Percentiles rank a stretch among this genome's conserved stretches.
Evolutionary conservation across 208 protist genomes (phyloP).

Genomic region (Crithidia expoeki): DNA sequence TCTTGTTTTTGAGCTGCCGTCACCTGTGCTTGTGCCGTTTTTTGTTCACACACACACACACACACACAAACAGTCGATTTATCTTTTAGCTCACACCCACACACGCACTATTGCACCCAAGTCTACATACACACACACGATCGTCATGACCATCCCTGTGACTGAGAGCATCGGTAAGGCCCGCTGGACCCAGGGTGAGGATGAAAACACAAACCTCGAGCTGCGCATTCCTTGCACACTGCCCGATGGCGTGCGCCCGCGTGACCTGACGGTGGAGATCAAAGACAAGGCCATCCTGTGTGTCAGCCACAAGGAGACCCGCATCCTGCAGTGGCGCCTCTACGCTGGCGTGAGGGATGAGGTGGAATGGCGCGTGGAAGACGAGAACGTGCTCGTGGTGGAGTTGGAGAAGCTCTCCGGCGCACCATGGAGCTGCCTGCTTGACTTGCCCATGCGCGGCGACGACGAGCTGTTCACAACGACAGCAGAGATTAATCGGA

Average conservation of each 20-base stretch:
- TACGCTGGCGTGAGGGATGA: conserved; percentile 69
- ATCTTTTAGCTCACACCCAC: background rate
- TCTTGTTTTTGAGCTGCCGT: no score
- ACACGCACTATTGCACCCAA: background rate
- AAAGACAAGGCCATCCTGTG: conserved; percentile 81
- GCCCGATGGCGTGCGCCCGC: conserved; percentile 63
- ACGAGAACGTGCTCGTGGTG: conserved; percentile 59
- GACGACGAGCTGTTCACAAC: conserved; percentile 67
- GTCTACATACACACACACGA: background rate
- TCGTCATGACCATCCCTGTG: conserved; percentile 38
- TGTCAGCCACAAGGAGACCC: conserved; percentile 62
- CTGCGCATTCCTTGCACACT: conserved; percentile 75
- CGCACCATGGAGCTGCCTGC: conserved; percentile 72
- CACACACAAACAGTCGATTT: background rate
- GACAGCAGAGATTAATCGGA: conserved; percentile 56
- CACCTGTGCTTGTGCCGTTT: no score
- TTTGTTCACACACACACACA: background rate
- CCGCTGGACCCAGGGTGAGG: conserved; percentile 74
- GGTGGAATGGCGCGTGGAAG: conserved; percentile 85
- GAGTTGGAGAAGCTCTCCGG: conserved; percentile 71
- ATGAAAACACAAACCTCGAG: conserved; percentile 67
- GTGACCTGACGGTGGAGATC: conserved; percentile 77
- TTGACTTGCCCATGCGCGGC: conserved; percentile 68
- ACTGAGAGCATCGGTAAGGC: conserved; percentile 70
- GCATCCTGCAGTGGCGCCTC: conserved; percentile 87